Evolutionary conservation across 164 flowering plant species (phyloP), one percentile per base, ranked within the genome.

Genomic region (Vitis rotundifolia): DNA sequence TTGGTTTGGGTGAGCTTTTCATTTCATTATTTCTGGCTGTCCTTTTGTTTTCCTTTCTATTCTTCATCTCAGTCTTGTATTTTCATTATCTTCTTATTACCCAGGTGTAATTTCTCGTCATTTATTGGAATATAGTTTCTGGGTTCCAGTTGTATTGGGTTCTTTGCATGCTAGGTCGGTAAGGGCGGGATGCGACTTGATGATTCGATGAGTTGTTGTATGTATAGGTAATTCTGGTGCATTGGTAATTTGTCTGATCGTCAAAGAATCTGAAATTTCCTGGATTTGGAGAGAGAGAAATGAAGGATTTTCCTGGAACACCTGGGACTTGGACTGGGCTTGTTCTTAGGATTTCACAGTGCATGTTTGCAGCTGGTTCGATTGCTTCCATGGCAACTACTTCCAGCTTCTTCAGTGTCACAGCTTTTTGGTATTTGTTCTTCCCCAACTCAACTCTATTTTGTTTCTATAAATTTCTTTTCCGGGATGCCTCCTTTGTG

Each of bases 301-400:
- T 91, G 96, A 91, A 76, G 85, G 82, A 82, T 69, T 82, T 87
- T 73, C 82, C 87, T 4, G 96, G 96, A 63, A 84, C 85, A 19
- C 96, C 96, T 16, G 93, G 93, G 56, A 89, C 93, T 65, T 61
- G 77, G 55, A 82, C 86, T 66, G 89, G 84, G 18, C 84, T 89
- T 67, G 47, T 74, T 69, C 79, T 89, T 61, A 85, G 96, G 78
- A 55, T 86, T 63, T 67, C 79, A 0, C 96, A 89, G 76, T 86
- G 77, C 61, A 51, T 82, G 44, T 86, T 86, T 67, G 91, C 96
- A 3, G 85, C 85, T 49, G 89, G 81, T 64, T 82, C 93, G 16
- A 87, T 91, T 63, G 81, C 82, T 75, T 82, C 82, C 15, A 84
- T 88, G 82, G 83, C 83, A 6, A 78, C 89, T 61, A 78, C 90